These are phyloP conservation scores for Fusarium algeriense DNA, from an alignment of 2,329 filamentous ascomycete species.

Conservation along the genomic window DNA sequence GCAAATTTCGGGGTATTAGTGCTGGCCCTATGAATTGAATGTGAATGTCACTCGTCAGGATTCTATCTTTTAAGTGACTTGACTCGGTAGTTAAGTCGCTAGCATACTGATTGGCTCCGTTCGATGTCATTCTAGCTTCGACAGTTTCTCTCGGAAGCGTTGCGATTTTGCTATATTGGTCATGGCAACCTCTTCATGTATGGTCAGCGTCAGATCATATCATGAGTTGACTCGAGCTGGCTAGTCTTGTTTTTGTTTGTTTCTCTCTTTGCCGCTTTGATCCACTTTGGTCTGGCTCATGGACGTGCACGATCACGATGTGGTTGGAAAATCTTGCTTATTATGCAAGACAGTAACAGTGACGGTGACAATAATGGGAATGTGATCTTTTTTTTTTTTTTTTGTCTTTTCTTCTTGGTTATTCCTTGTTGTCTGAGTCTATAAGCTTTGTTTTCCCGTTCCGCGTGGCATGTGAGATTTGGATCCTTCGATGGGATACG, in stretches of 20 bases:
- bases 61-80: neutral
- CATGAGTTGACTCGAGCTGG: neutral
- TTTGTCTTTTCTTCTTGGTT: neutral
- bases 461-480: neutral
- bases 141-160: neutral
- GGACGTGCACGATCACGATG: slow-evolving; percentile 10
- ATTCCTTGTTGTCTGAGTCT: neutral
- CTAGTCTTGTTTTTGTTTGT: neutral
- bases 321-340: neutral
- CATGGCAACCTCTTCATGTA: neutral
- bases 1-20: neutral
- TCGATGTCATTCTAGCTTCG: neutral
- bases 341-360: slow-evolving; percentile 2
- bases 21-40: neutral
- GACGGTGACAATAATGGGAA: neutral
- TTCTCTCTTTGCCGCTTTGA: neutral
- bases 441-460: neutral
- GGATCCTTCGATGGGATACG: neutral
- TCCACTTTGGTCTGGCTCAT: neutral
- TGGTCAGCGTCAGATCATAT: slow-evolving; percentile 20
- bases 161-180: neutral
- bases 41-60: neutral
- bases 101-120: neutral
- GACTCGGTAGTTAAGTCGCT: neutral
- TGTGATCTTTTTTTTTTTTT: neutral